Evolutionary conservation across 164 flowering plant genomes (phyloP).

Genomic region (Sextonia rubra): DNA sequence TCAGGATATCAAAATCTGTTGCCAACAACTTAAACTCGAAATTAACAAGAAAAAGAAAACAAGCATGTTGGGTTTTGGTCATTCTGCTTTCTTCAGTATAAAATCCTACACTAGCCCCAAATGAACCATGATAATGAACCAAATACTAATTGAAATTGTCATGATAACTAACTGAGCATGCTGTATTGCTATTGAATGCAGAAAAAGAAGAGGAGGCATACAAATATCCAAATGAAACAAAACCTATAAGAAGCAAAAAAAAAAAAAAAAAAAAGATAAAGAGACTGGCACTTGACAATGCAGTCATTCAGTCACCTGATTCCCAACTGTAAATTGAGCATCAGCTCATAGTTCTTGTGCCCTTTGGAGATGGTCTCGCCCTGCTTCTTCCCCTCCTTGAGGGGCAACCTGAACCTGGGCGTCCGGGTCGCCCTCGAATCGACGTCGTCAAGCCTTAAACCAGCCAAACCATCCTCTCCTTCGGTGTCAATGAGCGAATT

Average conservation of each 20-base stretch:
- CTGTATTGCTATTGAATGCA: neutral
- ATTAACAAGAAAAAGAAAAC: neutral
- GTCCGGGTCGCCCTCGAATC: neutral
- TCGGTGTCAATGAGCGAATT: conserved; percentile 7
- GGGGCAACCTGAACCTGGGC: neutral
- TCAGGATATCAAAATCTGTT: neutral
- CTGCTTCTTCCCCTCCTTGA: conserved; percentile 43
- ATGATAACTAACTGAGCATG: neutral
- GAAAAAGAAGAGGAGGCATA: neutral
- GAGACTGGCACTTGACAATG: neutral
- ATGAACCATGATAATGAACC: neutral
- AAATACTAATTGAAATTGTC: too few relatives aligned
- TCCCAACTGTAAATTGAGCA: conserved; percentile 39
- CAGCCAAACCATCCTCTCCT: conserved; percentile 20
- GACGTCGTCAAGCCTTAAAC: neutral
- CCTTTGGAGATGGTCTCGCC: conserved; percentile 53
- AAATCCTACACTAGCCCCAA: neutral
- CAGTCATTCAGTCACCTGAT: conserved; percentile 23
- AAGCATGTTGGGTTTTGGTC: neutral
- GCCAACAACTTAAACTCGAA: neutral
- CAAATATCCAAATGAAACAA: neutral
- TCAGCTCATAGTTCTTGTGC: conserved; percentile 39
- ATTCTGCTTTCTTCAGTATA: neutral
- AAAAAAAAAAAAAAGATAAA: neutral
- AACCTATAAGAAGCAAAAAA: neutral